Percentiles rank a stretch among this genome's conserved stretches.
phyloP scores from a whole-genome alignment of 2,329 filamentous ascomycete genomes.

The Phialophora expanda region DNA sequence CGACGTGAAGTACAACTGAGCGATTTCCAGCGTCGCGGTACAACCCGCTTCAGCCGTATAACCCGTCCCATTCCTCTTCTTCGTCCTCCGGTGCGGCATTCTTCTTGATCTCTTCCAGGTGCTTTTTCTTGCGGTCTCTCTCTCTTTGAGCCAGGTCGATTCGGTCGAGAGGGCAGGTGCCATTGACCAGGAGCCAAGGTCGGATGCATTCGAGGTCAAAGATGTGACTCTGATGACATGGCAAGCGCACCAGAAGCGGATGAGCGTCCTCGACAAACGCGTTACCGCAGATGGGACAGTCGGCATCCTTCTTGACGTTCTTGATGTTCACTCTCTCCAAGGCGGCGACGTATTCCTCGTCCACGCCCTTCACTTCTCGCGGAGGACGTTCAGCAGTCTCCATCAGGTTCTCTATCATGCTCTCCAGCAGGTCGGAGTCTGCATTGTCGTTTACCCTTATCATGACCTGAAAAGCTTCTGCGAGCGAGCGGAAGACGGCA shows the following conservation, averaged over 20 bases:
- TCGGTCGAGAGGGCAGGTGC: slow-evolving; percentile 68
- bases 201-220: slow-evolving; percentile 70
- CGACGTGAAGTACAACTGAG: neutral
- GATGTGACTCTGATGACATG: slow-evolving; percentile 65
- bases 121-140: slow-evolving; percentile 54
- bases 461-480: slow-evolving; percentile 66
- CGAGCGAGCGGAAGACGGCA: slow-evolving; percentile 64
- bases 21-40: neutral
- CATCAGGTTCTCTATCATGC: slow-evolving; percentile 62
- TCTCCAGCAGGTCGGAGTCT: slow-evolving; percentile 55
- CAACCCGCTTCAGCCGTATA: slow-evolving; percentile 47
- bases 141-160: slow-evolving; percentile 63
- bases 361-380: slow-evolving; percentile 64
- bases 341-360: slow-evolving; percentile 53
- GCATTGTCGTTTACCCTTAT: slow-evolving; percentile 48
- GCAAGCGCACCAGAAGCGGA: slow-evolving; percentile 67
- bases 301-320: slow-evolving; percentile 39
- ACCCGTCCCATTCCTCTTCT: slow-evolving; percentile 56
- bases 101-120: slow-evolving; percentile 45
- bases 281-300: slow-evolving; percentile 61
- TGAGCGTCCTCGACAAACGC: slow-evolving; percentile 63
- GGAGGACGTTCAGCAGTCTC: slow-evolving; percentile 64
- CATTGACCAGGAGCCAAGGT: slow-evolving; percentile 68
- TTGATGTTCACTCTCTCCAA: slow-evolving; percentile 41
- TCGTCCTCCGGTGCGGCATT: slow-evolving; percentile 46